Percentiles rank a stretch among this genome's conserved stretches.
phyloP scores from a whole-genome alignment of 2,329 filamentous ascomycete species.

The Talaromyces piceae region DNA sequence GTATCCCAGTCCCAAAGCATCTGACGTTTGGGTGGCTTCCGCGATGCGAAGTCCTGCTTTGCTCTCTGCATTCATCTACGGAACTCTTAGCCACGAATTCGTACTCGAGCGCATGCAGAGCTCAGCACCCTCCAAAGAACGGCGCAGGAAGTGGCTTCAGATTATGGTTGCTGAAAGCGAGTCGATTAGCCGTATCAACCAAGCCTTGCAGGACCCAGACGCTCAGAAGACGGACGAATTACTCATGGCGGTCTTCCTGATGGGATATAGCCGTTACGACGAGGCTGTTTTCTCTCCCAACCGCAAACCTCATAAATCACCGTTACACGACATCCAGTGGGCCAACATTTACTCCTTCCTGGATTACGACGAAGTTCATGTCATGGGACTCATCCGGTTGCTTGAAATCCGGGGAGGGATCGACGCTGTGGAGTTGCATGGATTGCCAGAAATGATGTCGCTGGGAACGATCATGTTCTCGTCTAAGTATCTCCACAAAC shows the following conservation, averaged over 20 bases:
- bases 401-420: constrained; percentile 18
- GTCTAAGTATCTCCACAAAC: constrained; percentile 15
- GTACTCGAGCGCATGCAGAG: constrained; percentile 11
- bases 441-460: constrained; percentile 18
- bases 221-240: constrained; percentile 18
- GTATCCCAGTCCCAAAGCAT: constrained; percentile 1
- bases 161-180: constrained; percentile 14
- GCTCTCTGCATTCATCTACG: constrained; percentile 10
- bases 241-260: constrained; percentile 17
- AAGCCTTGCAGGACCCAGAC: constrained; percentile 14
- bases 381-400: constrained; percentile 18
- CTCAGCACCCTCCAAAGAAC: constrained; percentile 5
- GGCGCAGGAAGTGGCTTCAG: constrained; percentile 10
- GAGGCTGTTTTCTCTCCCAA: constrained; percentile 10
- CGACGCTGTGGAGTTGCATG: constrained; percentile 15
- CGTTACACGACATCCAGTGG: constrained; percentile 17
- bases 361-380: constrained; percentile 16
- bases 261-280: constrained; percentile 18
- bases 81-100: constrained; percentile 12
- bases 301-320: constrained; percentile 15
- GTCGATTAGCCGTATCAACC: constrained; percentile 18
- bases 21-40: constrained; percentile 10
- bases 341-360: constrained; percentile 18
- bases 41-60: constrained; percentile 9
- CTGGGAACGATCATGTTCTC: constrained; percentile 17